These are phyloP conservation scores for Coemansia sp. DNA, from an alignment of 192 early-diverging fungal genomes.

Conservation along the genomic window DNA sequence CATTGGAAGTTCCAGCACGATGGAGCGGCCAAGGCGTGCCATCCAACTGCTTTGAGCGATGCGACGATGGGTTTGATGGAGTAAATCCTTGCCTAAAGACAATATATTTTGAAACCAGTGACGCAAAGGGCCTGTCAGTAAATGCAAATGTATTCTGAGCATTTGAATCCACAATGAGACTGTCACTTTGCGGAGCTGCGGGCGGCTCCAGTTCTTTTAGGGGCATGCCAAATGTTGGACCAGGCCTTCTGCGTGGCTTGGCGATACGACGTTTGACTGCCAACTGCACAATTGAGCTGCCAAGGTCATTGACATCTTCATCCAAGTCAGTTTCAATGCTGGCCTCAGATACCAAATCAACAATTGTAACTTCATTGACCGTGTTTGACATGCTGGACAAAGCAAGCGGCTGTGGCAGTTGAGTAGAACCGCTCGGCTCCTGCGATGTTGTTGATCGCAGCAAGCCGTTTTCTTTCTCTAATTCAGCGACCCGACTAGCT, in stretches of 20 bases:
- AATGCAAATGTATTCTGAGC: slow-evolving; percentile 12
- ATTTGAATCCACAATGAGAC: neutral
- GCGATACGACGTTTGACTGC: neutral
- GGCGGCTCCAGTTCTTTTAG: neutral
- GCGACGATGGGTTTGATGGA: neutral
- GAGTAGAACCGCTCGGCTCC: neutral
- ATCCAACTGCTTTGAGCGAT: neutral
- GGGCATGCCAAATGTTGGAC: slow-evolving; percentile 31
- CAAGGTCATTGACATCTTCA: slow-evolving; percentile 23
- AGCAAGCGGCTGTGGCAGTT: neutral
- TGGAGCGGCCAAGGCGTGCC: neutral
- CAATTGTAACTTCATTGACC: neutral
- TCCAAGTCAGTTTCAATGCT: slow-evolving; percentile 16
- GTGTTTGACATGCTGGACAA: neutral
- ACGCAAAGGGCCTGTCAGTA: neutral
- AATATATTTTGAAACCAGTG: neutral
- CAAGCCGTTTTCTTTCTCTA: neutral
- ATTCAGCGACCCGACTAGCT: slow-evolving; percentile 17
- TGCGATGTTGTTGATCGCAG: neutral
- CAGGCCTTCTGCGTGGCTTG: neutral
- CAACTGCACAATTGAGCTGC: slow-evolving; percentile 9
- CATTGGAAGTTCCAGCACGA: neutral
- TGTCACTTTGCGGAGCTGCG: neutral
- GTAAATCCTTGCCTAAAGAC: neutral
- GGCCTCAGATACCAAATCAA: slow-evolving; percentile 13